Percentiles rank a stretch among this genome's conserved stretches.
Conservation (phyloP, 1,284 basidiomycete species). For the Takashimella koratensis region DNA sequence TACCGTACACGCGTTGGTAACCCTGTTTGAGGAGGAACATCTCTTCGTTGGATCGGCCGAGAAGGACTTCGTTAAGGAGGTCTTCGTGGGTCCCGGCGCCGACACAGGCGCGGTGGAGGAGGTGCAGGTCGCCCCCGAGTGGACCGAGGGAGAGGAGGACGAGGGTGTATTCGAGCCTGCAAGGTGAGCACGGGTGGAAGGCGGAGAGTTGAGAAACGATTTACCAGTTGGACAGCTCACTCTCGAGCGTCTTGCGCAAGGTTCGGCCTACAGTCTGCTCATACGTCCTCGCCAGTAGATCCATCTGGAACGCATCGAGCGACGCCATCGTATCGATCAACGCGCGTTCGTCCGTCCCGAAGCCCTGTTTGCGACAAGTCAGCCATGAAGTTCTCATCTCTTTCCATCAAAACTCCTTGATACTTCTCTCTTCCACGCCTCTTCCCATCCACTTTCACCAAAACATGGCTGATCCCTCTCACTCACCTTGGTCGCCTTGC, state of each 20-base stretch:
- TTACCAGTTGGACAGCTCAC: constrained; percentile 47
- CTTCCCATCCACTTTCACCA: no score
- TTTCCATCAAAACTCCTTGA: background rate
- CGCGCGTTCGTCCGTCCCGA: constrained; percentile 47
- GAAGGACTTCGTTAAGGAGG: constrained; percentile 47
- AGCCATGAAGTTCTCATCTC: background rate
- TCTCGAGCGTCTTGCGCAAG: constrained; percentile 45
- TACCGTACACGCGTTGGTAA: constrained; percentile 41
- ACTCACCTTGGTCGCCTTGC: constrained; percentile 49
- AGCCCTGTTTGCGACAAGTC: constrained; percentile 35
- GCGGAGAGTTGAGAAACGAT: constrained; percentile 2
- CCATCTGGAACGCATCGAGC: constrained; percentile 48
- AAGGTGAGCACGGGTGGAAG: background rate
- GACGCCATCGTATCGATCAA: constrained; percentile 44
- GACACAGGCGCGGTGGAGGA: constrained; percentile 43
- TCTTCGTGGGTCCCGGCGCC: constrained; percentile 50
- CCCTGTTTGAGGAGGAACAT: constrained; percentile 48
- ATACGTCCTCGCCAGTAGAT: constrained; percentile 43
- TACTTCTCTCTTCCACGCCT: no score
- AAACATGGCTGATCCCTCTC: background rate
- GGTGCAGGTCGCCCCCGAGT: constrained; percentile 43
- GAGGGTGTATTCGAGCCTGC: constrained; percentile 47
- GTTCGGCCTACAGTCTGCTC: constrained; percentile 42
- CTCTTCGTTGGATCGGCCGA: constrained; percentile 48
- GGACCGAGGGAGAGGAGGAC: constrained; percentile 47